Evolutionary conservation across 2,329 filamentous ascomycete species (phyloP), one percentile per base, ranked within the genome.

Genomic region (Purpureocillium takamizusanense): DNA sequence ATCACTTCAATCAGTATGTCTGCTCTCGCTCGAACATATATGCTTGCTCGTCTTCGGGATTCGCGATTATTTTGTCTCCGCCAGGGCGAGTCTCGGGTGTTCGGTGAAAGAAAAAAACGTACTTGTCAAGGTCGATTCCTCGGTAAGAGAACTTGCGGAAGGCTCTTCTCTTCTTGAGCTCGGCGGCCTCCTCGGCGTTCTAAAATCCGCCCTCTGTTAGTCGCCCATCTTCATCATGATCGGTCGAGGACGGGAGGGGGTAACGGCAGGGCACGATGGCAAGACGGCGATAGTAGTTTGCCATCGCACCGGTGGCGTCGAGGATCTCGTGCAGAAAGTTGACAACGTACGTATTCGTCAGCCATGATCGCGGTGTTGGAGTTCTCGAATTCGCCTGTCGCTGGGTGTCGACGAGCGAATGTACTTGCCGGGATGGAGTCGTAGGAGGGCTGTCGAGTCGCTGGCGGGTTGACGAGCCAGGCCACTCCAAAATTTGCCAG

Each of bases 141-240:
- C 92, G 86, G 86, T 95, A 98, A 58, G 89, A 92, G 70, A 97
- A 98, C 84, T 97, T 98, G 77, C 88, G 86, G 86, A 97, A 95
- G 60, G 88, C 76, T 90, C 92, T 94, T 78, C 84, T 94, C 81
- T 86, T 94, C 88, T 97, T 98, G 73, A 98, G 76, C 86, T 95
- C 92, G 67, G 88, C 90, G 73, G 90, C 90, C 80, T 92, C 86
- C 78, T 94, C 88, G 69, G 89, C 83, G 77, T 95, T 90, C 88
- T 95, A 61, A 57, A 44, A 43, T 40, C 30, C 40, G 38, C 33
- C 37, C 46, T 44, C 49, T 42, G 55, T 61, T 47, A 61, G 61
- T 46, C 40, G 48, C 39, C 48, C 37, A 36, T 9, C n/a, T 15
- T 40, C 33, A 18, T 30, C 28, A 30, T n/a, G n/a, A n/a, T 30